Percentiles rank a stretch among this genome's conserved stretches.
Conservation (phyloP, 306 rosid species). For the Inga laurina region DNA sequence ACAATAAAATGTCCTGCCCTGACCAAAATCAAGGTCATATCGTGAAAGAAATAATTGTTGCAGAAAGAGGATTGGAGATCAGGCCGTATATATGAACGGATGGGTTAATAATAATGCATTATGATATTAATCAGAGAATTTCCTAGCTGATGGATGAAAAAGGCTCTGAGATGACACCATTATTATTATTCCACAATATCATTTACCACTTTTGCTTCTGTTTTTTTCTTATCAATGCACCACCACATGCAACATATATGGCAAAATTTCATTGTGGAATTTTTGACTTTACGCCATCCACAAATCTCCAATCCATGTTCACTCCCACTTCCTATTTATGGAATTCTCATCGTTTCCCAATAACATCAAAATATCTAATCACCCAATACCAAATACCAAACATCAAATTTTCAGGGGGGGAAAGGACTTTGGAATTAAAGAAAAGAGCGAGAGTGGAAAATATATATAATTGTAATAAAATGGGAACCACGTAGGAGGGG, state of each 20-base stretch:
- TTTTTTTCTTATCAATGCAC: neutral
- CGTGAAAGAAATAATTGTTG: slow-evolving; percentile 14
- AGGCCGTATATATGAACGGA: neutral
- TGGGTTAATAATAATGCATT: slow-evolving; percentile 33
- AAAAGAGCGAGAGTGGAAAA: neutral
- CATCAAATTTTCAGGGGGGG: neutral
- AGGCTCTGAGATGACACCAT: slow-evolving; percentile 62
- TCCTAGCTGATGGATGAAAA: slow-evolving; percentile 42
- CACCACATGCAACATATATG: slow-evolving; percentile 21
- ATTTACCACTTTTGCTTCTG: neutral
- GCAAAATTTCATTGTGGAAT: slow-evolving; percentile 34
- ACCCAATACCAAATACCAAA: slow-evolving; percentile 31
- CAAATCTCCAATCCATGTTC: slow-evolving; percentile 35
- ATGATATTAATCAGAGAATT: slow-evolving; percentile 38
- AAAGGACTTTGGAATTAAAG: neutral
- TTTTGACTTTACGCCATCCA: slow-evolving; percentile 53
- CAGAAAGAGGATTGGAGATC: neutral
- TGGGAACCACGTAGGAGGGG: slow-evolving; percentile 3
- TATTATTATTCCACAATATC: slow-evolving; percentile 31
- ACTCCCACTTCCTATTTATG: slow-evolving; percentile 58
- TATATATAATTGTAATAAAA: neutral
- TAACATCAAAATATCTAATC: slow-evolving; percentile 45
- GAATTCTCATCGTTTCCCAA: slow-evolving; percentile 50
- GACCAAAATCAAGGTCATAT: slow-evolving; percentile 26
- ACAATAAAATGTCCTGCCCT: slow-evolving; percentile 33